Evolutionary conservation across 2,329 filamentous ascomycete species (phyloP).

Genomic region (Arthrinium phaeospermum): DNA sequence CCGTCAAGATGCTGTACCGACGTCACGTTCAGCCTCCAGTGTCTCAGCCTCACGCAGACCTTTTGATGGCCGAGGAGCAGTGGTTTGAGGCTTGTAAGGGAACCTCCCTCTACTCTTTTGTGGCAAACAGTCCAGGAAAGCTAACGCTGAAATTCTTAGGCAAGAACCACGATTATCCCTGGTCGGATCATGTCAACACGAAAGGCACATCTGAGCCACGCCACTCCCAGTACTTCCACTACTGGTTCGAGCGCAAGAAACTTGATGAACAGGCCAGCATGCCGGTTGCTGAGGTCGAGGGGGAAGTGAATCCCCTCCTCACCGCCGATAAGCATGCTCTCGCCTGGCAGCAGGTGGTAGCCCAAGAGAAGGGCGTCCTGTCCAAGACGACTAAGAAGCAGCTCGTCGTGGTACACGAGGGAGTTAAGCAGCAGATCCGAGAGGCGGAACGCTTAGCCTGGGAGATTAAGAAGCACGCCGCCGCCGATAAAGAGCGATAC

Average conservation of each 20-base stretch:
- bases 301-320: not conserved
- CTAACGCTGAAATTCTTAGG: not conserved
- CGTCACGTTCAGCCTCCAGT: not conserved
- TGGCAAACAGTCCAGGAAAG: not conserved
- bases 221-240: not conserved
- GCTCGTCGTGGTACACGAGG: not conserved
- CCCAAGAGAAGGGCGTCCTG: not conserved
- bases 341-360: not conserved
- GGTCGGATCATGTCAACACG: not conserved
- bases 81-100: not conserved
- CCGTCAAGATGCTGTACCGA: not conserved
- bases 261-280: not conserved
- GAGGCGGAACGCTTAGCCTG: not conserved
- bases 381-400: not conserved
- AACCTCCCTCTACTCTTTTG: fast-evolving
- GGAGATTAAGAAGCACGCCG: not conserved
- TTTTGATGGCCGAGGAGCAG: not conserved
- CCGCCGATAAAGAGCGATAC: not conserved
- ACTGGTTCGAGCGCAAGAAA: not conserved
- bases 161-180: not conserved
- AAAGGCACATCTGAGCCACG: not conserved
- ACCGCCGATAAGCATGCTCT: not conserved
- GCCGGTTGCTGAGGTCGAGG: not conserved
- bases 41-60: not conserved
- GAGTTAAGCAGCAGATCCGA: not conserved